Conservation (phyloP, 2,329 filamentous ascomycete species). For the Didymosphaeria variabile region DNA sequence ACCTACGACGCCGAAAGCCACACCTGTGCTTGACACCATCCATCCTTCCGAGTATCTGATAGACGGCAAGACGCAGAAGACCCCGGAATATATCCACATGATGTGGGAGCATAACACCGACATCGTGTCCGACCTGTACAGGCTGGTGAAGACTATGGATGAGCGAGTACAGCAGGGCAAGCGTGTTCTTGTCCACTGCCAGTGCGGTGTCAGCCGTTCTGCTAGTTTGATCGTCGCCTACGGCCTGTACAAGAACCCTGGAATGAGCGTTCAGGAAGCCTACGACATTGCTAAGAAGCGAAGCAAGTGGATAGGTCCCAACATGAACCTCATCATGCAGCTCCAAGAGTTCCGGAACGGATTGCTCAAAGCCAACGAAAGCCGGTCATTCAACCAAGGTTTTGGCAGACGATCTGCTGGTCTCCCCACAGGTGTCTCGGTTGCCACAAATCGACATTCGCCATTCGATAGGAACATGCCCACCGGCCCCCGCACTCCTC, state of each 20-base stretch:
- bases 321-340: slow-evolving; percentile 92
- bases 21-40: slow-evolving; percentile 53
- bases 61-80: slow-evolving; percentile 45
- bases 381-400: slow-evolving; percentile 39
- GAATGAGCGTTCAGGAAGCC: slow-evolving; percentile 80
- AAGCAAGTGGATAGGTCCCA: slow-evolving; percentile 88
- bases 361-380: slow-evolving; percentile 51
- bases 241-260: slow-evolving; percentile 79
- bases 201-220: slow-evolving; percentile 85
- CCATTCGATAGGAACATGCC: slow-evolving; percentile 42
- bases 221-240: slow-evolving; percentile 89
- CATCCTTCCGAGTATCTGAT: slow-evolving; percentile 37
- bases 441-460: slow-evolving; percentile 39
- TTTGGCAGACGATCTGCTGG: slow-evolving; percentile 47
- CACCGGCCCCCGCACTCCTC: slow-evolving; percentile 47
- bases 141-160: slow-evolving; percentile 79
- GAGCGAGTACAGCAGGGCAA: slow-evolving; percentile 76
- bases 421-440: slow-evolving; percentile 35
- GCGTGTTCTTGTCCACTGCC: slow-evolving; percentile 82
- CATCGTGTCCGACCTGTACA: slow-evolving; percentile 79
- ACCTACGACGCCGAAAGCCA: slow-evolving; percentile 63
- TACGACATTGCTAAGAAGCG: slow-evolving; percentile 82
- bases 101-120: slow-evolving; percentile 91
- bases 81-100: slow-evolving; percentile 85
- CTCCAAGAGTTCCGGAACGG: slow-evolving; percentile 76